Base-by-base conservation (phyloP, 768 basidiomycete genomes). In the Mycena metata region DNA sequence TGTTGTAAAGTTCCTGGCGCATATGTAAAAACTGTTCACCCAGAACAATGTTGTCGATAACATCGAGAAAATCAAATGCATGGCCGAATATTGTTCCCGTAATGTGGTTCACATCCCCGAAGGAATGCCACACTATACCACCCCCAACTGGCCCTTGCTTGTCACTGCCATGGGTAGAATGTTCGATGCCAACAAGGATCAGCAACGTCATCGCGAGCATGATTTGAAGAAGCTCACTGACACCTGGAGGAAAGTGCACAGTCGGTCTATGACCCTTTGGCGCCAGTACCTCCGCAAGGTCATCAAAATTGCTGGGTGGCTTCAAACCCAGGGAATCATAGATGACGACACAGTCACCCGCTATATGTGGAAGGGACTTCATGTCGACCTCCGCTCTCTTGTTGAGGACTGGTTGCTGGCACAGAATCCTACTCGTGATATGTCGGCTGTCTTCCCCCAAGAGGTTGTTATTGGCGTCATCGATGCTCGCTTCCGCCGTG, bases 1-100 rank as follows among this genome's bases (percentile, higher is more conserved):
- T 15, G 42, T 64, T 17, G 30, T 21, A 4, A 24, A 33, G 2
- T 64, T 64, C 33, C 2, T 64, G 1, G 3, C 23, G 5, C 63
- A 64, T 30, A 15, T 26, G 1, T 43, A 56, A 2, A 64, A 64
- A 42, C 17, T 64, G 12, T 64, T 64, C 46, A 24, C 33, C 1
- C 15, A 19, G 12, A 64, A 64, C 43, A 64, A 64, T 57, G 63
- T 64, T 35, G 0, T 15, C 23, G 9, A 12, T 2, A 19, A 57
- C 12, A 23, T 42, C n/a, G 63, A 64, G 2, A 24, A 33, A 17
- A n/a, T 57, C 3, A 54, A 49, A n/a, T 49, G n/a, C 39, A 39
- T 64, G 63, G 13, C 54, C 2, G 63, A 64, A 21, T 64, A 64
- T n/a, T 64, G 63, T 8, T 64, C 63, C 4, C 43, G 55, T 3